Base-by-base conservation (phyloP, 768 basidiomycete species). In the Boletus speciosus region DNA sequence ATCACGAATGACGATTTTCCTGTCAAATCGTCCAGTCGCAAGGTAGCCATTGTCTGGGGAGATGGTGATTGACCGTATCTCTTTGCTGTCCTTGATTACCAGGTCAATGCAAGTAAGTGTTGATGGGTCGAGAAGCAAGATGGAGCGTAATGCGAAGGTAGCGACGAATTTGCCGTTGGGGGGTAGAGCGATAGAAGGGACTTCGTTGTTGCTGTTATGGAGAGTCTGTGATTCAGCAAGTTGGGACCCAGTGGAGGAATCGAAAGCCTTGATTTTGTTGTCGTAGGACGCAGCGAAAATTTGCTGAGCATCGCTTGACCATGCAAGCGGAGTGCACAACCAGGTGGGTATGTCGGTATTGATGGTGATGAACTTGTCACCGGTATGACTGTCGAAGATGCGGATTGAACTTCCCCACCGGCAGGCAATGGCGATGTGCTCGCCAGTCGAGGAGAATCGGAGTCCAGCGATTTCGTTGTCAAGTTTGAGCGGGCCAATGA, bases 291-390 rank as follows among this genome's bases (percentile, higher is more conserved):
- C 6, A 3, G 27, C 10, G 4, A 19, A n/a, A 29, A 44, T 31
- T n/a, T 12, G 43, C 9, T 31, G 27, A 12, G 11, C 16, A 5
- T 44, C 27, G 6, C 16, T 6, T 5, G 42, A 44, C 27, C 42
- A 44, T 4, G 27, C 42, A 29, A 44, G 10, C 1, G 10, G 42
- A 11, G 27, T 44, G 27, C 8, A 1, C 9, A 6, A 1, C 16
- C 9, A 6, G 0, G 0, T 0, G 1, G 27, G 27, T 6, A 11
- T 4, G 27, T 5, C 5, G 1, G 27, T 6, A 27, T 5, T 2
- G 1, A 27, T 44, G 2, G 27, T 10, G 6, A 11, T 4, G 16
- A 11, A 10, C 3, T 12, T 6, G 5, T 11, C 6, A 4, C 42
- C 16, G 1, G 11, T 29, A 5, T 1, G 10, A 12, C 27, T 44